phyloP scores from a whole-genome alignment of 805 yeast species.

The Gaillardinia entomophila region DNA sequence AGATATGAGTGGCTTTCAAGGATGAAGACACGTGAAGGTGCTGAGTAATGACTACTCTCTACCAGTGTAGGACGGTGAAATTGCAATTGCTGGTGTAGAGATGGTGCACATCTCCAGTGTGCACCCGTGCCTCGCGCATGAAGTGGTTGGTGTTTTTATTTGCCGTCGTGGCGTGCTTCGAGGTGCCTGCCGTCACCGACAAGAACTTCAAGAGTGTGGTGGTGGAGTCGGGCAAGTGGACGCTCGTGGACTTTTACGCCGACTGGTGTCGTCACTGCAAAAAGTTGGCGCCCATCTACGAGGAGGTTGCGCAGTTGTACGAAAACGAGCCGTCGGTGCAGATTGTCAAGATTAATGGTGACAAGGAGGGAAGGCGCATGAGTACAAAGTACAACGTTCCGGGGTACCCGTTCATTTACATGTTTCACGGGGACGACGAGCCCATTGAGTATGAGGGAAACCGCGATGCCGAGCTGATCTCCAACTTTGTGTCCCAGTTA shows the following conservation, averaged over 20 bases:
- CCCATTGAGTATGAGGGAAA: slow-evolving; percentile 55
- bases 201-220: slow-evolving; percentile 51
- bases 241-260: slow-evolving; percentile 50
- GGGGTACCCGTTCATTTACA: slow-evolving; percentile 62
- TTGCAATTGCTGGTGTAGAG: too few species aligned
- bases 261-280: slow-evolving; percentile 73
- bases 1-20: too few species aligned
- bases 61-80: too few species aligned
- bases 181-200: slow-evolving; percentile 29
- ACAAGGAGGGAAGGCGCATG: slow-evolving; percentile 43
- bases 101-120: too few species aligned
- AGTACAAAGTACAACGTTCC: slow-evolving; percentile 45
- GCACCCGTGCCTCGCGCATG: too few species aligned
- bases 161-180: not conserved
- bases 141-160: too few species aligned
- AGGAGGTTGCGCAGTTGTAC: slow-evolving; percentile 26
- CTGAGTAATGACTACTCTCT: too few species aligned
- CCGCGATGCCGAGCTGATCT: slow-evolving; percentile 45
- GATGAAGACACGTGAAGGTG: too few species aligned
- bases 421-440: slow-evolving; percentile 47
- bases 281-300: slow-evolving; percentile 43
- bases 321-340: slow-evolving; percentile 33
- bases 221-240: slow-evolving; percentile 44
- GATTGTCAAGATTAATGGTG: slow-evolving; percentile 56
- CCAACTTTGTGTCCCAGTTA: slow-evolving; percentile 43